Conservation (phyloP, 495 filamentous ascomycete species). For the Xylaria acuta region DNA sequence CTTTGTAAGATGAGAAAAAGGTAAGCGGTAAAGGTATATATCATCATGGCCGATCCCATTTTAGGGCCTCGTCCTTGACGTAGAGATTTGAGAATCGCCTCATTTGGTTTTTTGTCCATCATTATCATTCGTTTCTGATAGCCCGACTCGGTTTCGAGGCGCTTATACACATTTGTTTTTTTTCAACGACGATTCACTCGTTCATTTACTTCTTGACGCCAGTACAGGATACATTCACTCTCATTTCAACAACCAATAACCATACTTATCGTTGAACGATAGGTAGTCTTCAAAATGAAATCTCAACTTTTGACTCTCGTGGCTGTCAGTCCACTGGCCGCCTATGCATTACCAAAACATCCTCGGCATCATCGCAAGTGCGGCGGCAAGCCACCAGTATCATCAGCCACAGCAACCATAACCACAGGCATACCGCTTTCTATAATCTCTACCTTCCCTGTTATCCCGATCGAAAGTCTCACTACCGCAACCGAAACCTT, state of each 20-base stretch:
- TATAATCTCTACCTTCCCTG: background rate
- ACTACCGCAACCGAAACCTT: constrained; percentile 1
- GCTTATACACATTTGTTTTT: constrained; percentile 18
- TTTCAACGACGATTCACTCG: constrained; percentile 7
- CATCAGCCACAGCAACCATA: constrained; percentile 10
- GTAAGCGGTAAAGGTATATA: constrained; percentile 1
- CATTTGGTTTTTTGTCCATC: constrained; percentile 1
- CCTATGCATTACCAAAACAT: constrained; percentile 14
- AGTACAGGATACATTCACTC: constrained; percentile 4
- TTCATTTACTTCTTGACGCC: background rate
- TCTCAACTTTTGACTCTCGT: constrained; percentile 16
- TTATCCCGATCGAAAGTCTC: constrained; percentile 14
- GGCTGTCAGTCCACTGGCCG: constrained; percentile 20
- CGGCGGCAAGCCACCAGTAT: constrained; percentile 9
- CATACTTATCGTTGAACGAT: constrained; percentile 17
- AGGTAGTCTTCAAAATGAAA: constrained; percentile 21
- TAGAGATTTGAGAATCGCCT: constrained; percentile 9
- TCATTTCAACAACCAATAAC: background rate
- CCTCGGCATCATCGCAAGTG: constrained; percentile 6
- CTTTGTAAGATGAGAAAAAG: constrained; percentile 12
- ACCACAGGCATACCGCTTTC: constrained; percentile 17
- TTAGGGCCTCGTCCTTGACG: background rate
- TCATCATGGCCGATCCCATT: background rate
- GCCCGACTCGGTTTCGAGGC: constrained; percentile 25
- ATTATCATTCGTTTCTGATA: constrained; percentile 10